A percentile compares a stretch with the other conserved stretches of the same genome.
Conservation (phyloP, 2,329 filamentous ascomycete genomes). For the Plectosphaerella sp. region DNA sequence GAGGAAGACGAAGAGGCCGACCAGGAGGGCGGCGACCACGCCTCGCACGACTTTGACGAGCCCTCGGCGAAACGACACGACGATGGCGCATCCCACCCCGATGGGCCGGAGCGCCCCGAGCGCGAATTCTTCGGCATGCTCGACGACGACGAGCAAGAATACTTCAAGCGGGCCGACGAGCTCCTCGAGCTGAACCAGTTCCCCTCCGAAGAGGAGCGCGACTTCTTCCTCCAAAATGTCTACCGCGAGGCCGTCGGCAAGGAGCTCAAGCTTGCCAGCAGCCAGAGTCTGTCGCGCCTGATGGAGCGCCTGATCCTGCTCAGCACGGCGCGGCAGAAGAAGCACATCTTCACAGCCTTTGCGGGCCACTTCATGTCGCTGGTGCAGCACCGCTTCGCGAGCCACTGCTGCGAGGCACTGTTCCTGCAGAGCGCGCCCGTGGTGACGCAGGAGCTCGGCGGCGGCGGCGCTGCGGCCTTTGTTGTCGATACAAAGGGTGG, state of each 20-base stretch:
- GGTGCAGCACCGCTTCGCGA: conserved; percentile 92
- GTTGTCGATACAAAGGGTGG: conserved; percentile 36
- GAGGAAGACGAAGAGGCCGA: conserved; percentile 15
- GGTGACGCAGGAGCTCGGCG: conserved; percentile 65
- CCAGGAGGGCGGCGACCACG: conserved; percentile 11
- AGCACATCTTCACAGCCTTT: conserved; percentile 81
- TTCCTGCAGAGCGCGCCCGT: conserved; percentile 79
- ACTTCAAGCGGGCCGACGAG: conserved; percentile 87
- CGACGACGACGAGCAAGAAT: conserved; percentile 89
- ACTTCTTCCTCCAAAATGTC: conserved; percentile 72
- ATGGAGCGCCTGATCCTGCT: conserved; percentile 88
- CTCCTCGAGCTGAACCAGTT: conserved; percentile 89
- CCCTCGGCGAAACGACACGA: conserved; percentile 14
- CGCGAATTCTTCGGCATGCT: conserved; percentile 89
- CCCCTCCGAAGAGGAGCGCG: conserved; percentile 66
- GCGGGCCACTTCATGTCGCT: conserved; percentile 82
- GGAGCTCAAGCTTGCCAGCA: conserved; percentile 92
- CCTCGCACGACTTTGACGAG: conserved; percentile 16
- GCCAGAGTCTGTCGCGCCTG: conserved; percentile 88
- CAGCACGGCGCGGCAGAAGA: conserved; percentile 75
- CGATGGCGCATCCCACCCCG: conserved; percentile 19
- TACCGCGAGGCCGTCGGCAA: conserved; percentile 85
- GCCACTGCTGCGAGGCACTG: conserved; percentile 92
- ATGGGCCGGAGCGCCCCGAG: conserved; percentile 33
- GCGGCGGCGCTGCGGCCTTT: conserved; percentile 30